These are phyloP conservation scores for Fusarium keratoplasticum DNA, from an alignment of 2,329 filamentous ascomycete genomes.

Conservation along the genomic window DNA sequence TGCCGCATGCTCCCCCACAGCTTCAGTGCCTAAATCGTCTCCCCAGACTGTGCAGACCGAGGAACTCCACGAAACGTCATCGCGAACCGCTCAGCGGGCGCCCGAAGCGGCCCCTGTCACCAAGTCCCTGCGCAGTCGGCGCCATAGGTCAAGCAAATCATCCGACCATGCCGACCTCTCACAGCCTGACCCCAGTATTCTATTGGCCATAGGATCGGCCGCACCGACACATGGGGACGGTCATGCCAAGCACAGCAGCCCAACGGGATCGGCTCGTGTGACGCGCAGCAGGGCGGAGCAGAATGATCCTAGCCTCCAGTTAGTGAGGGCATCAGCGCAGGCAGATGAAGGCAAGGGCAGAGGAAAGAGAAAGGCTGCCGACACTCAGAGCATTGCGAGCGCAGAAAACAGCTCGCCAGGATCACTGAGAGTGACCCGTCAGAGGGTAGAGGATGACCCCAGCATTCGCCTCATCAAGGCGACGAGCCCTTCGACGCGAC, in stretches of 20 bases:
- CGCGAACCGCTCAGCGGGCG: slow-evolving; percentile 23
- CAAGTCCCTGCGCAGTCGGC: slow-evolving; percentile 47
- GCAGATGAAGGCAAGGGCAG: slow-evolving; percentile 32
- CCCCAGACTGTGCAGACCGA: slow-evolving; percentile 17
- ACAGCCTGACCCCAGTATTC: slow-evolving; percentile 46
- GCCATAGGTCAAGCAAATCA: slow-evolving; percentile 40
- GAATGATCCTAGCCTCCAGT: slow-evolving; percentile 39
- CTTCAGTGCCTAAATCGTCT: slow-evolving; percentile 22
- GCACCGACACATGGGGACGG: slow-evolving; percentile 17
- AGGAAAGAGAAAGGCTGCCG: slow-evolving; percentile 28
- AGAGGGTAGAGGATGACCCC: slow-evolving; percentile 39
- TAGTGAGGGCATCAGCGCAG: slow-evolving; percentile 35
- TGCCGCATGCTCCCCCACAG: slow-evolving; percentile 18
- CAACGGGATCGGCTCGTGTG: slow-evolving; percentile 39
- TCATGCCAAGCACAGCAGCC: slow-evolving; percentile 31
- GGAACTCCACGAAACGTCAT: slow-evolving; percentile 11
- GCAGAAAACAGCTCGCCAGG: slow-evolving; percentile 35
- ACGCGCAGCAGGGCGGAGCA: slow-evolving; percentile 43
- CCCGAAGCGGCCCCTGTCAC: slow-evolving; percentile 44
- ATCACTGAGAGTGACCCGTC: slow-evolving; percentile 45
- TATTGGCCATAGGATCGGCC: slow-evolving; percentile 41
- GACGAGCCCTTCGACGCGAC: slow-evolving; percentile 34
- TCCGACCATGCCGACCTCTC: slow-evolving; percentile 36
- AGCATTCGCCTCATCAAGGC: slow-evolving; percentile 44
- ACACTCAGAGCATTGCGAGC: slow-evolving; percentile 26